Conservation (phyloP, 2,329 filamentous ascomycete species). For the Alternaria gaisen region DNA sequence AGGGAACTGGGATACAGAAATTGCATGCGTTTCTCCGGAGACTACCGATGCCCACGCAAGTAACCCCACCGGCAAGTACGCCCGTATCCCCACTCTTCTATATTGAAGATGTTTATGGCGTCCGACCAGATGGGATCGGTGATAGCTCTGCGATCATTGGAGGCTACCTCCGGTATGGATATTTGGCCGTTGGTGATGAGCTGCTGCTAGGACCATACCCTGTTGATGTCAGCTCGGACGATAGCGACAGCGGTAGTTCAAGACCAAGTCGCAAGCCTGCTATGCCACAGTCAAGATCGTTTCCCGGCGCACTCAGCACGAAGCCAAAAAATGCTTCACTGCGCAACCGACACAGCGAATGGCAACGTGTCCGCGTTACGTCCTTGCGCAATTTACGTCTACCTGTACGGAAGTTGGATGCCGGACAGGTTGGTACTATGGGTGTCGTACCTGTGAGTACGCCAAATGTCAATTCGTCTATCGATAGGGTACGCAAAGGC, state of each 20-base stretch:
- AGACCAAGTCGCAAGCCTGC: conserved; percentile 32
- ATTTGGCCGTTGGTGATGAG: conserved; percentile 77
- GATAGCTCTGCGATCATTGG: conserved; percentile 71
- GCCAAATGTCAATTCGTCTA: conserved; percentile 38
- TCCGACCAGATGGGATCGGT: conserved; percentile 55
- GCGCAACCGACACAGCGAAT: conserved; percentile 58
- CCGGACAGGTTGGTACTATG: conserved; percentile 89
- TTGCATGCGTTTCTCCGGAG: conserved; percentile 82
- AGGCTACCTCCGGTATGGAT: conserved; percentile 82
- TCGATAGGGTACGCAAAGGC: conserved; percentile 70
- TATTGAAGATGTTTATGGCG: conserved; percentile 86
- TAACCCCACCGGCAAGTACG: conserved; percentile 48
- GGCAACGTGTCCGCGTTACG: conserved; percentile 81
- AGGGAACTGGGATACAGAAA: conserved; percentile 80
- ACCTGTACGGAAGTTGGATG: conserved; percentile 77
- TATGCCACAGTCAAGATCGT: conserved; percentile 57
- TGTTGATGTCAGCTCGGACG: conserved; percentile 42
- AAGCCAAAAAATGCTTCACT: conserved; percentile 18
- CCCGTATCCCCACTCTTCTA: conserved; percentile 76
- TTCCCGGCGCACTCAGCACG: conserved; percentile 56
- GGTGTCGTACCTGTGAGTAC: conserved; percentile 67
- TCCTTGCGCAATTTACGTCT: conserved; percentile 89
- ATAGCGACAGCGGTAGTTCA: conserved; percentile 50
- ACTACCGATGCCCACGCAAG: conserved; percentile 68
- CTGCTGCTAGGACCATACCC: conserved; percentile 78